Evolutionary conservation across 495 filamentous ascomycete species (phyloP).

Genomic region (Penicillium longicatenatum): DNA sequence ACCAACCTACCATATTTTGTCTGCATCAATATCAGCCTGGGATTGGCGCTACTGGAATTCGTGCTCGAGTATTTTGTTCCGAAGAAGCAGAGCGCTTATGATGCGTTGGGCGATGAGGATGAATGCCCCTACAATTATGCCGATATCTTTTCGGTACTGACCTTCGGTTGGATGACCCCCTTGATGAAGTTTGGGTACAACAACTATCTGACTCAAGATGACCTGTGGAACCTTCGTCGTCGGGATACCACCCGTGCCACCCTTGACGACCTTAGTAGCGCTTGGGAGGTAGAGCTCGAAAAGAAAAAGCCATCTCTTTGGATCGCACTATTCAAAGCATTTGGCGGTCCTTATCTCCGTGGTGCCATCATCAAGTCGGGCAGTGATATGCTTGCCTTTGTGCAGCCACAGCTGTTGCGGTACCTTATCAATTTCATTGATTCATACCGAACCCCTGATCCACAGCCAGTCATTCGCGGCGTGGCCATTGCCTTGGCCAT

Average conservation of each 20-base stretch:
- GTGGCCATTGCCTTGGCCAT: slow-evolving; percentile 88
- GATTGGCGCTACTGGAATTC: slow-evolving; percentile 74
- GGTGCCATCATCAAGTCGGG: slow-evolving; percentile 81
- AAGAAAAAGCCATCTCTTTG: slow-evolving; percentile 84
- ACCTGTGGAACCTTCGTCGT: slow-evolving; percentile 89
- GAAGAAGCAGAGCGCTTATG: slow-evolving; percentile 83
- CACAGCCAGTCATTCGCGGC: slow-evolving; percentile 80
- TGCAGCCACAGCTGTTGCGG: slow-evolving; percentile 88
- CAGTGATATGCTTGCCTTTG: slow-evolving; percentile 82
- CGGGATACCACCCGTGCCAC: slow-evolving; percentile 76
- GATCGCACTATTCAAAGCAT: slow-evolving; percentile 83
- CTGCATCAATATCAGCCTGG: slow-evolving; percentile 72
- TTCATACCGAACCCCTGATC: slow-evolving; percentile 67
- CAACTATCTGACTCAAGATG: slow-evolving; percentile 90
- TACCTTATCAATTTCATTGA: slow-evolving; percentile 83
- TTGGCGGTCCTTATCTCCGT: slow-evolving; percentile 78
- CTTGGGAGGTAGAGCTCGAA: slow-evolving; percentile 77
- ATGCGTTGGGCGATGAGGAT: slow-evolving; percentile 80
- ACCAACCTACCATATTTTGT: slow-evolving; percentile 74
- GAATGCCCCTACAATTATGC: slow-evolving; percentile 96
- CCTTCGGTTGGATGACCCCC: slow-evolving; percentile 98
- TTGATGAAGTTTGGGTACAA: slow-evolving; percentile 96
- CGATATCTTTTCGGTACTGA: slow-evolving; percentile 89
- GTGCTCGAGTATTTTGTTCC: slow-evolving; percentile 85
- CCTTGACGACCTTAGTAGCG: slow-evolving; percentile 62